Evolutionary conservation across 2,329 filamentous ascomycete species (phyloP).

Genomic region (Penicillium sp.): DNA sequence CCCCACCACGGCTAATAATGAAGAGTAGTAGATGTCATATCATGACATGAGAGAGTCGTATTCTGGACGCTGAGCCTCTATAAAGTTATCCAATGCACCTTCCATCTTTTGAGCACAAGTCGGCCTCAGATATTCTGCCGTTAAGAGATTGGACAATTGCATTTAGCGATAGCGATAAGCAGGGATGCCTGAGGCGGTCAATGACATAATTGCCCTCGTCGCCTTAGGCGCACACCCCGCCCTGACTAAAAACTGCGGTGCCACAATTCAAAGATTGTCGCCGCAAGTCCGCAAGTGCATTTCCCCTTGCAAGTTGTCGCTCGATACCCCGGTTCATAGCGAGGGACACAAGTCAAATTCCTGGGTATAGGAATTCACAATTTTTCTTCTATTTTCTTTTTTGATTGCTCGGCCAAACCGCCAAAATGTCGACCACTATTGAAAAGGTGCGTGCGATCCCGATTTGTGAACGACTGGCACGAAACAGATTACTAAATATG

Average conservation of each 20-base stretch:
- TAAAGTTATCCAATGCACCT: not conserved
- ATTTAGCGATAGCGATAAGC: conserved; percentile 16
- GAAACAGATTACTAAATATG: conserved; percentile 28
- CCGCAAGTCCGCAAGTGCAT: conserved; percentile 22
- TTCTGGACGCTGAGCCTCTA: not conserved
- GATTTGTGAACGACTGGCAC: conserved; percentile 7
- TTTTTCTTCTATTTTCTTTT: conserved; percentile 8
- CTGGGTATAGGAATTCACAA: not conserved
- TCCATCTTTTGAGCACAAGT: not conserved
- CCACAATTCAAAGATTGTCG: conserved; percentile 34
- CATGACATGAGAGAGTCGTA: not conserved
- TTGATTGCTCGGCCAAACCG: conserved; percentile 21
- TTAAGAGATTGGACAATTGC: not conserved
- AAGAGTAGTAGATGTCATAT: not conserved
- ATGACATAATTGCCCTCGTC: conserved; percentile 23
- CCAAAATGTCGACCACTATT: conserved; percentile 90
- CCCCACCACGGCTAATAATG: not conserved
- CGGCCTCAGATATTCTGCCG: too few relatives aligned
- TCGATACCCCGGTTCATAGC: conserved; percentile 3
- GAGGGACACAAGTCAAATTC: conserved; percentile 7
- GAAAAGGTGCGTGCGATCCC: conserved; percentile 75
- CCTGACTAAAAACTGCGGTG: conserved; percentile 31
- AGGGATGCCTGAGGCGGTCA: conserved; percentile 4
- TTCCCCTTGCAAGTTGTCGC: conserved; percentile 13
- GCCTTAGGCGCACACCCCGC: conserved; percentile 29